Percentiles rank a stretch among this genome's conserved stretches.
Conservation (phyloP, 306 rosid genomes). For the Morella rubra region DNA sequence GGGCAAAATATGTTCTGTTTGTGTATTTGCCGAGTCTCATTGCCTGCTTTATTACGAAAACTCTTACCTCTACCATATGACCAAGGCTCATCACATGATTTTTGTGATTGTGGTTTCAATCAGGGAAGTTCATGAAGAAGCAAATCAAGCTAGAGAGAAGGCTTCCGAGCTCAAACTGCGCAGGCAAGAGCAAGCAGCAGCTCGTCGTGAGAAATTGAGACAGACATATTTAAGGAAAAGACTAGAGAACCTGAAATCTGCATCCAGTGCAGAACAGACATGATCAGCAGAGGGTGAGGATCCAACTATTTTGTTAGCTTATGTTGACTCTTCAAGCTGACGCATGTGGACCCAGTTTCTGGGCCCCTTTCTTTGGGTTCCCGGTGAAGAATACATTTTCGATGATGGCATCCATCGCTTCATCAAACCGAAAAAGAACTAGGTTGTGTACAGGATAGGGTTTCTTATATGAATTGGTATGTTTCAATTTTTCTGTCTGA, state of each 20-base stretch:
- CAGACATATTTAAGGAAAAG: slow-evolving; percentile 84
- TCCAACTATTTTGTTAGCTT: background rate
- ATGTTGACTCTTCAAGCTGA: slow-evolving; percentile 1
- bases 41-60: background rate
- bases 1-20: background rate
- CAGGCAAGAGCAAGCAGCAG: slow-evolving; percentile 69
- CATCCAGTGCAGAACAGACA: slow-evolving; percentile 41
- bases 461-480: too few relatives aligned
- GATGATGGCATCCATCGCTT: background rate
- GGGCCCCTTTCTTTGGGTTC: background rate
- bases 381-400: background rate
- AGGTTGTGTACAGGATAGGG: background rate
- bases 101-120: slow-evolving; percentile 21
- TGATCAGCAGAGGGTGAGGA: background rate
- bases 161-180: slow-evolving; percentile 70
- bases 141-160: slow-evolving; percentile 72
- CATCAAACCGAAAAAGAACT: background rate
- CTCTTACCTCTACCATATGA: background rate
- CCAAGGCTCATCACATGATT: slow-evolving; percentile 17
- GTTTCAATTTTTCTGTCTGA: too few relatives aligned
- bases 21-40: background rate
- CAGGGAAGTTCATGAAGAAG: slow-evolving; percentile 97
- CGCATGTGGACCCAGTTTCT: background rate
- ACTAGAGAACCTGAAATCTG: slow-evolving; percentile 69
- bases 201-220: slow-evolving; percentile 75